These are phyloP conservation scores for Ophiocordyceps camponoti-rufipedis DNA, from an alignment of 2,329 filamentous ascomycete species.

Conservation along the genomic window DNA sequence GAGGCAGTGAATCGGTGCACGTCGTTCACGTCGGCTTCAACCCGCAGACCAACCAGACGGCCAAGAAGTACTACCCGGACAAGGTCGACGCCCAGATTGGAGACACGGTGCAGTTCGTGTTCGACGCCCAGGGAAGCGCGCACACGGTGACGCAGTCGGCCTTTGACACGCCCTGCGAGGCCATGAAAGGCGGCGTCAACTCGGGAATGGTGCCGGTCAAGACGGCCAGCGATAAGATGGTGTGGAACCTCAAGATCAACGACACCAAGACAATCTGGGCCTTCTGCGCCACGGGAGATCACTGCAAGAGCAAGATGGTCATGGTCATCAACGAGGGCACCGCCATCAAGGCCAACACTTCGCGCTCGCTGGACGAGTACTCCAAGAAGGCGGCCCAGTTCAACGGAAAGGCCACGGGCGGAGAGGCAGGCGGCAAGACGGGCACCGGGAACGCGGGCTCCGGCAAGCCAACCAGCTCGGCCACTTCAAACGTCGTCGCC, in stretches of 20 bases:
- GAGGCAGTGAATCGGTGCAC: slow-evolving; percentile 26
- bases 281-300: slow-evolving; percentile 56
- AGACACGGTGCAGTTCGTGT: slow-evolving; percentile 49
- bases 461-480: slow-evolving; percentile 1
- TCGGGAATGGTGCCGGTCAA: slow-evolving; percentile 49
- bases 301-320: slow-evolving; percentile 60
- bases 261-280: slow-evolving; percentile 57
- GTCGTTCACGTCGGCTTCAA: slow-evolving; percentile 45
- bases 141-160: slow-evolving; percentile 66
- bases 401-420: neutral
- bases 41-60: slow-evolving; percentile 27
- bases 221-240: slow-evolving; percentile 33
- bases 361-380: neutral
- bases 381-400: neutral
- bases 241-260: slow-evolving; percentile 54
- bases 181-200: slow-evolving; percentile 44
- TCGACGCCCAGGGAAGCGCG: slow-evolving; percentile 38
- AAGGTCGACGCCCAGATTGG: slow-evolving; percentile 45
- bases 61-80: slow-evolving; percentile 45
- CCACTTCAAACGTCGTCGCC: slow-evolving; percentile 13
- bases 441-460: slow-evolving; percentile 2
- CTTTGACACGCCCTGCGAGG: slow-evolving; percentile 53
- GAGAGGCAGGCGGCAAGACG: slow-evolving; percentile 1
- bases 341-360: slow-evolving; percentile 26
- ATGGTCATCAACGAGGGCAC: slow-evolving; percentile 56